A percentile compares a stretch with the other conserved stretches of the same genome.
Conservation (phyloP, 306 rosid species). For the Senna tora region DNA sequence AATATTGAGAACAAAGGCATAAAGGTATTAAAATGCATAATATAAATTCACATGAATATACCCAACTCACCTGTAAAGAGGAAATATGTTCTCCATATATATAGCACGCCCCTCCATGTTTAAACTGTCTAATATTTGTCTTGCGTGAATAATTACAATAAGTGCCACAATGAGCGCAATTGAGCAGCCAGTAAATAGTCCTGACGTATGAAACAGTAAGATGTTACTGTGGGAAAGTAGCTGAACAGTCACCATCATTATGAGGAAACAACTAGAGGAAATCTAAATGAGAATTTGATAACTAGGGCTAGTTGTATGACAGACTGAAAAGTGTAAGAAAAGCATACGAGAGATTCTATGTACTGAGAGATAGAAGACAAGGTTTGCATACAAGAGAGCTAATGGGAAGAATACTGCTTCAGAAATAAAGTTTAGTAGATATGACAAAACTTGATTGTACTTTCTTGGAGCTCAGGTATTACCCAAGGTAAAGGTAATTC, state of each 20-base stretch:
- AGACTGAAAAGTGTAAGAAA: background rate
- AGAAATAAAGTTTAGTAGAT: background rate
- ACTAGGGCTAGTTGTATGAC: background rate
- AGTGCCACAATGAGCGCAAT: slow-evolving; percentile 59
- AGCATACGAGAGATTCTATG: background rate
- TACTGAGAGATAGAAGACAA: background rate
- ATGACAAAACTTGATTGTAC: too few species aligned
- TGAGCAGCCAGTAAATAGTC: slow-evolving; percentile 58
- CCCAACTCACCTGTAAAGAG: slow-evolving; percentile 66
- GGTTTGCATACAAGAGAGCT: background rate
- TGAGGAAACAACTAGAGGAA: background rate
- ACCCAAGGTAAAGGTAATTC: slow-evolving; percentile 56
- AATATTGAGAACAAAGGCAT: slow-evolving; percentile 7
- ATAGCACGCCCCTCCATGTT: slow-evolving; percentile 29
- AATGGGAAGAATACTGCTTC: background rate
- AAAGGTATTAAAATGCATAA: background rate
- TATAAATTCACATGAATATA: background rate
- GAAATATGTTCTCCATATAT: slow-evolving; percentile 72
- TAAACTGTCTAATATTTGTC: slow-evolving; percentile 50
- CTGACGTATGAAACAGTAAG: slow-evolving; percentile 38
- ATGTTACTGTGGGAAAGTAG: slow-evolving; percentile 3
- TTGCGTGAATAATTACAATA: slow-evolving; percentile 54
- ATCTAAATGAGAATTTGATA: background rate
- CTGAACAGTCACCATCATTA: background rate
- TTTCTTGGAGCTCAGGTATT: slow-evolving; percentile 21